phyloP scores from a whole-genome alignment of 371 early-diverging fungal genomes.

The Zancudomyces culisetae region DNA sequence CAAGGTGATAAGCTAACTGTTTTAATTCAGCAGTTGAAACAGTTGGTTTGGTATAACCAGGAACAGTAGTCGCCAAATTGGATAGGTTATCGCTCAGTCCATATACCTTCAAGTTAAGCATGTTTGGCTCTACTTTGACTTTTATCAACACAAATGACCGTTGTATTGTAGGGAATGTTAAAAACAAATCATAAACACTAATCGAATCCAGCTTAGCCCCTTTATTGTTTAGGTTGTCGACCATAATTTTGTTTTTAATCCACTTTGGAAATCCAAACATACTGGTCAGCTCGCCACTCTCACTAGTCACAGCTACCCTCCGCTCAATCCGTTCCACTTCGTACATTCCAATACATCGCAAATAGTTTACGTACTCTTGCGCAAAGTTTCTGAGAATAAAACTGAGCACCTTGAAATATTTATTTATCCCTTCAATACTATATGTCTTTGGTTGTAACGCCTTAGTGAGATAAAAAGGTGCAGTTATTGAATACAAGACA shows the following conservation, averaged over 20 bases:
- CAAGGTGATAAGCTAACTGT: slow-evolving; percentile 17
- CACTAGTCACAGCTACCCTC: not conserved
- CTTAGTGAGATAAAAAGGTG: not conserved
- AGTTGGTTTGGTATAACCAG: slow-evolving; percentile 16
- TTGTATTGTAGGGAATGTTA: slow-evolving; percentile 10
- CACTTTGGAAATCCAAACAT: not conserved
- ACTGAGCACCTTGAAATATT: not conserved
- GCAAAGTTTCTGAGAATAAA: not conserved
- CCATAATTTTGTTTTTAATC: not conserved
- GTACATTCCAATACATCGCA: not conserved
- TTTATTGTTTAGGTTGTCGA: not conserved
- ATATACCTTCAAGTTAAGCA: slow-evolving; percentile 18
- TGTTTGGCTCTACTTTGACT: slow-evolving; percentile 13
- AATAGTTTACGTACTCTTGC: not conserved
- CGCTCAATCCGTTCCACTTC: not conserved
- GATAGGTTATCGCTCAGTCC: slow-evolving; percentile 19
- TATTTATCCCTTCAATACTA: not conserved
- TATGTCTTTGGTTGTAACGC: not conserved
- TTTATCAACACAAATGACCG: slow-evolving; percentile 19
- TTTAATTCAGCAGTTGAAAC: slow-evolving; percentile 16
- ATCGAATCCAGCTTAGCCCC: not conserved
- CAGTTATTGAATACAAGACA: not conserved
- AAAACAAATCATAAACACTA: not conserved
- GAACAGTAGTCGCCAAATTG: slow-evolving; percentile 22
- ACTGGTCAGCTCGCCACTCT: not conserved